Conservation (phyloP, 176 grass and related monocot species). For the Rhynchospora breviuscula region DNA sequence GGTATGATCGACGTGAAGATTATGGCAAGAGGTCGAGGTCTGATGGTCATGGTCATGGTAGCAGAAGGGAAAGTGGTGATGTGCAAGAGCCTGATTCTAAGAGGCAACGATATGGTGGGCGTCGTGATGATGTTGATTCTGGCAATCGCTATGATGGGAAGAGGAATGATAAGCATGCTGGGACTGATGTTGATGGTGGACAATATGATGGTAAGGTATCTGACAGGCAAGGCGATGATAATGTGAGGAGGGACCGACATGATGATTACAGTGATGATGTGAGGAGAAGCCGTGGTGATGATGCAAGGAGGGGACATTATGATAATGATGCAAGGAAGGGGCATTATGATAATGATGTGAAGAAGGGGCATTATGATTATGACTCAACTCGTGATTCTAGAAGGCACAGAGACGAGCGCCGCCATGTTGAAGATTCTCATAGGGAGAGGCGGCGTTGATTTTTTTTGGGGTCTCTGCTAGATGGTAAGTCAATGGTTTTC, state of each 20-base stretch:
- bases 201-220: conserved; percentile 38
- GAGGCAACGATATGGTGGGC: conserved; percentile 19
- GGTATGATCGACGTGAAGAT: conserved; percentile 31
- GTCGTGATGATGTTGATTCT: conserved; percentile 31
- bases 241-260: neutral
- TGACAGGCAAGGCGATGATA: conserved; percentile 25
- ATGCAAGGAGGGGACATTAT: neutral
- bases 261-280: neutral
- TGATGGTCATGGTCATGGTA: conserved; percentile 36
- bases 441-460: conserved; percentile 46
- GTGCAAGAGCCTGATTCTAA: conserved; percentile 38
- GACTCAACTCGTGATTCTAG: conserved; percentile 18
- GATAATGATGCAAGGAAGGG: conserved; percentile 2
- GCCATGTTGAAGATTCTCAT: conserved; percentile 42
- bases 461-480: neutral
- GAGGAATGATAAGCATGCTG: neutral
- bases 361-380: conserved; percentile 1
- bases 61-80: conserved; percentile 31
- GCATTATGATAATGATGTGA: neutral
- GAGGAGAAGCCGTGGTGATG: neutral
- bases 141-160: neutral
- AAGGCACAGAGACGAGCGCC: conserved; percentile 43
- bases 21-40: conserved; percentile 52
- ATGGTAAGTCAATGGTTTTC: conserved; percentile 19
- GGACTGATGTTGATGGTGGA: conserved; percentile 28